Conservation (phyloP, 805 yeast species). For the Hanseniaspora thailandica region DNA sequence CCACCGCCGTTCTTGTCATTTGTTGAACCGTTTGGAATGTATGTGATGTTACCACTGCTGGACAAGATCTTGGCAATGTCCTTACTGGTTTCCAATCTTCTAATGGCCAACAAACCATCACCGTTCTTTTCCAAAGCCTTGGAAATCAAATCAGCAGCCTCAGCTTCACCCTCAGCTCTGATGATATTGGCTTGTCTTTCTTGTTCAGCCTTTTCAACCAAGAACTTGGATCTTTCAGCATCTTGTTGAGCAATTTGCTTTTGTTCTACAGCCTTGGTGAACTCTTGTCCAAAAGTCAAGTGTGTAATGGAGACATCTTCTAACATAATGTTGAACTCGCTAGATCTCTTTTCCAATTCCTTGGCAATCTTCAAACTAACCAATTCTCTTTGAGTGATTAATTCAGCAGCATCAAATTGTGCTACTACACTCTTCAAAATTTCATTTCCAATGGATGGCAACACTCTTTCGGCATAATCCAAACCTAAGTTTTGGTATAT, state of each 20-base stretch:
- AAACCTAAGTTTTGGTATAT: conserved; percentile 86
- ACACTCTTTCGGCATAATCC: conserved; percentile 89
- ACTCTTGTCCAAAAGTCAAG: conserved; percentile 91
- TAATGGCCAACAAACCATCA: conserved; percentile 82
- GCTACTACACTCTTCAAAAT: conserved; percentile 83
- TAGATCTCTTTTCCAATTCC: conserved; percentile 72
- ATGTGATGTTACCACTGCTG: conserved; percentile 70
- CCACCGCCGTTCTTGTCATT: conserved; percentile 30
- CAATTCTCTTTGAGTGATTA: conserved; percentile 92
- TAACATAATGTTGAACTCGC: conserved; percentile 76
- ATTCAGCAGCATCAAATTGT: conserved; percentile 90
- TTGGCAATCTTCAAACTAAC: conserved; percentile 81
- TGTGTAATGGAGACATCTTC: conserved; percentile 98
- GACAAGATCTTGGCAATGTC: conserved; percentile 88
- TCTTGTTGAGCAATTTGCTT: conserved; percentile 99
- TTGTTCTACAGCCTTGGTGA: conserved; percentile 96
- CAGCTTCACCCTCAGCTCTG: conserved; percentile 99
- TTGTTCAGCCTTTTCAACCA: conserved; percentile 94
- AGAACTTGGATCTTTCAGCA: conserved; percentile 89
- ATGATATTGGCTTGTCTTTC: conserved; percentile 90
- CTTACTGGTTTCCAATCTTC: conserved; percentile 93
- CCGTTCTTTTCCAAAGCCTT: conserved; percentile 89
- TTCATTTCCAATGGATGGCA: conserved; percentile 88
- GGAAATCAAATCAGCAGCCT: conserved; percentile 89
- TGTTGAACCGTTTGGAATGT: conserved; percentile 51